Evolutionary conservation across 331 rosid species (phyloP), one percentile per base, ranked within the genome.

Genomic region (Acacia concinna): DNA sequence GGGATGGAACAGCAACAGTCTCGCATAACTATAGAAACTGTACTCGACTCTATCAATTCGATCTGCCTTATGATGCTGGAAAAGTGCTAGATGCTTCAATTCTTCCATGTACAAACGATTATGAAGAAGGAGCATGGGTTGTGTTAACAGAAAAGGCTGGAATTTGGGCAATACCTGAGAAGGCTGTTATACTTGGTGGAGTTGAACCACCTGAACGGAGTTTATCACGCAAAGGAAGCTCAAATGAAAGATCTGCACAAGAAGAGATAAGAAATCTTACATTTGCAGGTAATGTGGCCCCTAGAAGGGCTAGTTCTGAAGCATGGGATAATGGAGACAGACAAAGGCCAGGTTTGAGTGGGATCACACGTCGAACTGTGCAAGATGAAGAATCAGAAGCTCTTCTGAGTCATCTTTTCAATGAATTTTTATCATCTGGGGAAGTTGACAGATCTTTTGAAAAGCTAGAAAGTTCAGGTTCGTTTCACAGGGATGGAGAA

Each of bases 181-280:
- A 91, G 89, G 97, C 99, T 85, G 89, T 95, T 85, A 78, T 93
- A 74, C 85, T 91, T 89, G 99, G 99, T 68, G 97, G 96, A 71
- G 99, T 95, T 79, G 97, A 95, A 76, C 99, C 99, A 41, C 99
- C 99, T 83, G 97, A 95, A 66, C 86, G 97, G 71, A 92, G 99
- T 86, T 90, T 95, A 84, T 95, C 97, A 28, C 97, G 97, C 68
- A 95, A 90, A 84, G 99, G 97, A 25, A 95, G 97, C 86, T 91
- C 99, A 65, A 95, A 90, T 86, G 97, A 95, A 85, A 84, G 97
- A 81, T 95, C 94, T 70, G 83, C 91, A 38, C 93, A 91, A 86
- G 97, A 95, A 81, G 97, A 92, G 84, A 84, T 77, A 71, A 89
- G 90, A 77, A 91, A 89, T 88, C 89, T 89, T 73, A 77, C 93